phyloP scores from a whole-genome alignment of 2,329 filamentous ascomycete genomes.

The Ciborinia camelliae region DNA sequence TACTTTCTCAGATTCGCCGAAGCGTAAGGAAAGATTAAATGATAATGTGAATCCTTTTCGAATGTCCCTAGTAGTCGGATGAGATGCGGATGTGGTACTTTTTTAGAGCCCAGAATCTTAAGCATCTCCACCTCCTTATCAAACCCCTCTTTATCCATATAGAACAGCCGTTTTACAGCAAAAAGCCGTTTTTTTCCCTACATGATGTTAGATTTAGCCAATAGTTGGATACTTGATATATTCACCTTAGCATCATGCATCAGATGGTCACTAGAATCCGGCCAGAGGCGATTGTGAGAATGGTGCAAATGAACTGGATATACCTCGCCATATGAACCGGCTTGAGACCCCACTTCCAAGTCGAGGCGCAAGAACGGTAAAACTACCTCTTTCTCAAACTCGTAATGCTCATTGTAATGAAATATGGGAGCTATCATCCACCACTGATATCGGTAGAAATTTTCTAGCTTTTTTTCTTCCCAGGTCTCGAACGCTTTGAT shows the following conservation, averaged over 20 bases:
- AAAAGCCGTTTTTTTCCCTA: slow-evolving; percentile 25
- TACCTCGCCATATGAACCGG: slow-evolving; percentile 27
- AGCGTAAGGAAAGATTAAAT: slow-evolving; percentile 37
- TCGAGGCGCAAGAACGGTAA: slow-evolving; percentile 26
- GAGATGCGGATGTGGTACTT: slow-evolving; percentile 27
- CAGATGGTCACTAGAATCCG: not conserved
- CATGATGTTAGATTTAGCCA: slow-evolving; percentile 2
- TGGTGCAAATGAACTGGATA: slow-evolving; percentile 27
- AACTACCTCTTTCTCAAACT: slow-evolving; percentile 21
- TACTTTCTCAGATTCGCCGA: slow-evolving; percentile 31
- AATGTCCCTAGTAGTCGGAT: slow-evolving; percentile 36
- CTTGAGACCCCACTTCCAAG: slow-evolving; percentile 3
- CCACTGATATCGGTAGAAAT: slow-evolving; percentile 26
- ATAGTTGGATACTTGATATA: not conserved
- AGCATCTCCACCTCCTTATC: slow-evolving; percentile 23
- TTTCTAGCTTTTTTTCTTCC: slow-evolving; percentile 21
- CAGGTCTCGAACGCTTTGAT: slow-evolving; percentile 23
- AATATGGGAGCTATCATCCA: slow-evolving; percentile 27
- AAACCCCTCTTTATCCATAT: slow-evolving; percentile 22
- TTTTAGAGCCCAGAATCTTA: slow-evolving; percentile 20
- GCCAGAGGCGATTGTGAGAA: slow-evolving; percentile 27
- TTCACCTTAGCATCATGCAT: not conserved
- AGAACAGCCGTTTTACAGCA: slow-evolving; percentile 26
- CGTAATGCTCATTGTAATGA: slow-evolving; percentile 16
- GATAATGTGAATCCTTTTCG: slow-evolving; percentile 25